Conservation (phyloP, 2,329 filamentous ascomycete genomes). For the Penicillium nordicum region DNA sequence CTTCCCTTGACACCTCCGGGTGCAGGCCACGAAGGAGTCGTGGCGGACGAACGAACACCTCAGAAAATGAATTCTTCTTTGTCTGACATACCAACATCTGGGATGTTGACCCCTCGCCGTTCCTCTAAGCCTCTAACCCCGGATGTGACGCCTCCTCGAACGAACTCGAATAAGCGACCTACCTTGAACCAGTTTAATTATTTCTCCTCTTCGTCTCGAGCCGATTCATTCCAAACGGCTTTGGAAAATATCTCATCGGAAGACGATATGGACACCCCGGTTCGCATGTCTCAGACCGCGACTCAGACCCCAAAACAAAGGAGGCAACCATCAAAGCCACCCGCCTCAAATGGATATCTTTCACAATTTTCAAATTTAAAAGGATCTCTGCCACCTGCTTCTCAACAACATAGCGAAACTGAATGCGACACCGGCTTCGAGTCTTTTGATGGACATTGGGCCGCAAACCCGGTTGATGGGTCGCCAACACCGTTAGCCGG, state of each 20-base stretch:
- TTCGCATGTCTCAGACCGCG: slow-evolving; percentile 21
- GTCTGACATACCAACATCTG: slow-evolving; percentile 21
- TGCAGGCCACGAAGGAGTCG: slow-evolving; percentile 24
- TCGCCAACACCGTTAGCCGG: slow-evolving; percentile 15
- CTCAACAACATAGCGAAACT: slow-evolving; percentile 15
- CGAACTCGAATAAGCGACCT: slow-evolving; percentile 33
- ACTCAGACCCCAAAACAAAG: slow-evolving; percentile 19
- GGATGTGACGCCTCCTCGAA: slow-evolving; percentile 68
- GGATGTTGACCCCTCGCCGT: slow-evolving; percentile 57
- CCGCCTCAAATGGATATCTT: slow-evolving; percentile 40
- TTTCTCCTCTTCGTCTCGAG: slow-evolving; percentile 55
- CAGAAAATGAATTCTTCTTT: slow-evolving; percentile 26
- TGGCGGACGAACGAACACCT: slow-evolving; percentile 17
- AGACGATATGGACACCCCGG: slow-evolving; percentile 49
- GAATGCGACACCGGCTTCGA: slow-evolving; percentile 46
- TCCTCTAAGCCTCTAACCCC: slow-evolving; percentile 69
- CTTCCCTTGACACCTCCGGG: slow-evolving; percentile 41
- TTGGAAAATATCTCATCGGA: slow-evolving; percentile 62
- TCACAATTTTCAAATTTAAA: slow-evolving; percentile 21
- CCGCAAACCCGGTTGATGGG: slow-evolving; percentile 10
- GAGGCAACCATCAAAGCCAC: slow-evolving; percentile 17
- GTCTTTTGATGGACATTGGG: slow-evolving; percentile 60
- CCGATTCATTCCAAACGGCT: slow-evolving; percentile 70
- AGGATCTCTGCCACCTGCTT: slow-evolving; percentile 9
- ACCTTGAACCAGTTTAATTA: slow-evolving; percentile 53